These are phyloP conservation scores for Agapanthus africanus DNA, from an alignment of 106 monocot genomes.

Conservation along the genomic window DNA sequence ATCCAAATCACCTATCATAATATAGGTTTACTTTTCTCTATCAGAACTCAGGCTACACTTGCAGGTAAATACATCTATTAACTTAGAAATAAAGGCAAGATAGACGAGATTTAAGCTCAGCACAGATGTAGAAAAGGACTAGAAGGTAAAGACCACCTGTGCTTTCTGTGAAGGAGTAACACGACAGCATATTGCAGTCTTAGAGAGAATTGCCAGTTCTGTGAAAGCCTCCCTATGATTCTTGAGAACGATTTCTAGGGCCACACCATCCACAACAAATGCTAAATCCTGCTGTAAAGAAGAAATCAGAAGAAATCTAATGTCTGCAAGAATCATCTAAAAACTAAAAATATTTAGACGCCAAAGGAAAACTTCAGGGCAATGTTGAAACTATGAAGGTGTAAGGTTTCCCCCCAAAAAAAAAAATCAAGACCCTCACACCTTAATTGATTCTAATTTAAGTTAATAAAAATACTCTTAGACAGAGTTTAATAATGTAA, in stretches of 20 bases:
- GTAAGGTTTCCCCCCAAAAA: neutral
- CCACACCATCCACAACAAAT: conserved; percentile 96
- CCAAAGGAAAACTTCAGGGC: neutral
- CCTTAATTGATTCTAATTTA: neutral
- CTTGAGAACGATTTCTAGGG: conserved; percentile 90
- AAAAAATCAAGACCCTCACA: neutral
- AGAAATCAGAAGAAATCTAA: neutral
- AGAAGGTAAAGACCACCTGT: conserved; percentile 40
- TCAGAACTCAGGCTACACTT: neutral
- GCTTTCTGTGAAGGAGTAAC: conserved; percentile 98
- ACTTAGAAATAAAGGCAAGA: neutral
- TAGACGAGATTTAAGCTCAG: neutral
- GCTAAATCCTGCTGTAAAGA: conserved; percentile 53
- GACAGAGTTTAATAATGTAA: no score
- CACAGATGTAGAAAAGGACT: neutral
- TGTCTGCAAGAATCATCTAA: neutral
- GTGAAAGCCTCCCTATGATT: conserved; percentile 60
- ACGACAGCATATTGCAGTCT: conserved; percentile 92
- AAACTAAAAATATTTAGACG: neutral
- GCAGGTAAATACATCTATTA: neutral
- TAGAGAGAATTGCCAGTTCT: conserved; percentile 80
- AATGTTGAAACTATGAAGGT: neutral
- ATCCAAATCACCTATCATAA: neutral
- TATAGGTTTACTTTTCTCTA: neutral
- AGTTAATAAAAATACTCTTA: no score